phyloP scores from a whole-genome alignment of 148 eudicot genomes.

The Drosera capensis region DNA sequence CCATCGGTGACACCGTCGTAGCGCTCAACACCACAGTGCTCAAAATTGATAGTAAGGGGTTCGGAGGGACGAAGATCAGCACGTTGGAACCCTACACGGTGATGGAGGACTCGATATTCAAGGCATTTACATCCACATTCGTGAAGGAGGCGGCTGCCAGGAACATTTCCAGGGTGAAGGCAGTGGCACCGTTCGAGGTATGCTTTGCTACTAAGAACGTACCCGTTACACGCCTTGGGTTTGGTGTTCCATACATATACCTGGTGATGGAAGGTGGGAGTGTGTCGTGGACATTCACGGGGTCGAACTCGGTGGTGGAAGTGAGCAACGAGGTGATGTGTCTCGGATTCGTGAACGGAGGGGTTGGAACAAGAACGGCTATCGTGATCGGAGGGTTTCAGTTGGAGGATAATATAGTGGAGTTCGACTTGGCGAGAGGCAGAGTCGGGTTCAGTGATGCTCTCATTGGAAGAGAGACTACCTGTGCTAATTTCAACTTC shows the following conservation, averaged over 20 bases:
- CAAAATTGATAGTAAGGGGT: constrained; percentile 26
- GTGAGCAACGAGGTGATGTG: constrained; percentile 37
- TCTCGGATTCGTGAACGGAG: constrained; percentile 47
- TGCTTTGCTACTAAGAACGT: constrained; percentile 24
- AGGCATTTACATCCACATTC: constrained; percentile 15
- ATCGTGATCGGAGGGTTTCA: constrained; percentile 61
- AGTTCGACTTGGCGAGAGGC: constrained; percentile 48
- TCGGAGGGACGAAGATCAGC: constrained; percentile 66
- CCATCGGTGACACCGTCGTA: constrained; percentile 14
- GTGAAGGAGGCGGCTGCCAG: constrained; percentile 7
- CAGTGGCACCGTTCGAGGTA: constrained; percentile 35
- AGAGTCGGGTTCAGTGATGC: constrained; percentile 47
- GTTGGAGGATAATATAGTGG: constrained; percentile 48
- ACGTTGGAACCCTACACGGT: constrained; percentile 51
- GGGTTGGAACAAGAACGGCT: constrained; percentile 34
- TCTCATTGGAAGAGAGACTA: constrained; percentile 28
- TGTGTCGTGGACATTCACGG: constrained; percentile 32
- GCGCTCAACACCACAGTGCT: constrained; percentile 24
- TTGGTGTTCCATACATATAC: constrained; percentile 31
- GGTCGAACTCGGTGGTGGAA: constrained; percentile 52
- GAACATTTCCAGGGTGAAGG: constrained; percentile 18
- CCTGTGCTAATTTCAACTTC: constrained; percentile 65
- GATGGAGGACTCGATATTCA: constrained; percentile 39
- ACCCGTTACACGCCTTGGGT: constrained; percentile 38
- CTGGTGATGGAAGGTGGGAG: constrained; percentile 32